phyloP scores from a whole-genome alignment of 495 filamentous ascomycete species.

The Opeltia flavorubescens region DNA sequence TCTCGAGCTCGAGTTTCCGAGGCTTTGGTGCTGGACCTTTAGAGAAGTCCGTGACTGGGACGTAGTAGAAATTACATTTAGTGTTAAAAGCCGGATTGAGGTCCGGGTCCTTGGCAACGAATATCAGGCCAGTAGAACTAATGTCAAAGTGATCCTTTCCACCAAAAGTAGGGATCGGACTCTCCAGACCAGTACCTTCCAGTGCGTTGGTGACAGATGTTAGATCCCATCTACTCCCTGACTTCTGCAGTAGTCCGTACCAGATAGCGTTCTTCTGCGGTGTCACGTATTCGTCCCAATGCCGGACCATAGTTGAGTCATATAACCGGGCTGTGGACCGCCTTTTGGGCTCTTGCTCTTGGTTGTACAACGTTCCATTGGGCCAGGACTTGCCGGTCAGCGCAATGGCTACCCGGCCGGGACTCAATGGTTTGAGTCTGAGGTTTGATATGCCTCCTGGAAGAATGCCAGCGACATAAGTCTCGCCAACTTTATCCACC shows the following conservation, averaged over 20 bases:
- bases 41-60: constrained; percentile 40
- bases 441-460: constrained; percentile 59
- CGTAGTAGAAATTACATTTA: constrained; percentile 61
- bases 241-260: constrained; percentile 48
- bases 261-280: constrained; percentile 60
- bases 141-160: constrained; percentile 47
- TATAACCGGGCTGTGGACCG: constrained; percentile 39
- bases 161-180: constrained; percentile 45
- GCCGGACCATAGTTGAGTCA: constrained; percentile 41
- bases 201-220: constrained; percentile 36
- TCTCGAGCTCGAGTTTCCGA: constrained; percentile 20
- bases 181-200: constrained; percentile 27
- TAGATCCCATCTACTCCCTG: constrained; percentile 29
- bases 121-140: constrained; percentile 46
- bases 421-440: constrained; percentile 47
- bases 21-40: constrained; percentile 35
- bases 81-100: constrained; percentile 70
- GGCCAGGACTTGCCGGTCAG: constrained; percentile 44
- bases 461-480: constrained; percentile 49
- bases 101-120: constrained; percentile 73
- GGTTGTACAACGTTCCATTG: constrained; percentile 42
- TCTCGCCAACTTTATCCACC: constrained; percentile 39
- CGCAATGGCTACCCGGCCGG: constrained; percentile 55
- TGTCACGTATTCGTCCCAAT: constrained; percentile 46
- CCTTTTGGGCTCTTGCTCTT: constrained; percentile 37